Base-by-base conservation (phyloP, 208 protist species). In the Borovskyia barvae region DNA sequence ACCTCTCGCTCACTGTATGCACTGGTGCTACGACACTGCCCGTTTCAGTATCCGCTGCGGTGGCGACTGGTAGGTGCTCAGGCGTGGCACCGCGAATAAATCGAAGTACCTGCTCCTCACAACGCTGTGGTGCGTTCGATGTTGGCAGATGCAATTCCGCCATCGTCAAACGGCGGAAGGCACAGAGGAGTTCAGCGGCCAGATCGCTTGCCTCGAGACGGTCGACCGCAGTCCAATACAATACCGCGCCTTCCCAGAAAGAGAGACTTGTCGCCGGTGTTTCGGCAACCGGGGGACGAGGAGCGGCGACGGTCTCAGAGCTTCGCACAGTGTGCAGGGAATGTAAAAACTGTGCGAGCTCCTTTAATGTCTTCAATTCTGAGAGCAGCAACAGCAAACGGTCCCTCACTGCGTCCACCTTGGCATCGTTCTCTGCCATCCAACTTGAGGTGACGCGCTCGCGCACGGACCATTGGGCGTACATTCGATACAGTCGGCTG, bases 21-120 rank as follows among this genome's bases (percentile, higher is more conserved):
- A 25, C 5, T 17, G 20, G 43, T 22, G 9, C n/a, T 24, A 28
- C 45, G 35, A 17, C 26, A 6, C 14, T 25, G 22, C 28, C 14
- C 36, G 65, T 12, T 49, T 5, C 37, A 3, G 17, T 7, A 2
- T 22, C 22, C 20, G 22, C 14, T 19, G 0, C 19, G 30, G 20
- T 53, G 41, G 26, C 40, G 36, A 5, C 53, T 19, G 14, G 39
- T 28, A 7, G 20, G 43, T 7, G 59, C 17, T 15, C 40, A 51
- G 32, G 57, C 40, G 11, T 29, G 11, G 75, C 81, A 26, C 87
- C 83, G 30, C 81, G 80, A 57, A 93, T 86, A 49, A 83, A 89
- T 15, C 71, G 26, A 22, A 87, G 43, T 14, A 93, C 87, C 47
- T 75, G 52, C 11, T 65, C 50, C 67, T 88, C 80, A 0, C 86